A percentile compares a stretch with the other conserved stretches of the same genome.
Evolutionary conservation across 2,329 filamentous ascomycete species (phyloP).

Genomic region (Dendryphion nanum): DNA sequence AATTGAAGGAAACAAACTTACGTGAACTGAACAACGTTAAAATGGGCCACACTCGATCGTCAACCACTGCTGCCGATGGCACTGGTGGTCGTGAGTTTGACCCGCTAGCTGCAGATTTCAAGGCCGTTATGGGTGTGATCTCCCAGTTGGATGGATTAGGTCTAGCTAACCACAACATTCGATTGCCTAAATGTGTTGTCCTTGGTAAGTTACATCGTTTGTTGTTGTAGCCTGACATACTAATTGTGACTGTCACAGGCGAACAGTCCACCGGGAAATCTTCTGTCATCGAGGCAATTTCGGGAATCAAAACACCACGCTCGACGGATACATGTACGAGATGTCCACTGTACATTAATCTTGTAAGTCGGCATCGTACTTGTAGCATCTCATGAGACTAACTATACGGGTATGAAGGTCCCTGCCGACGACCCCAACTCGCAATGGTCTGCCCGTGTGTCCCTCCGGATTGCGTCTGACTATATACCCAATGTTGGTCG

Average conservation of each 20-base stretch:
- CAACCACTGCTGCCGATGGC: too few species aligned
- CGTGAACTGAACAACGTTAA: too few species aligned
- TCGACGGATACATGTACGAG: slow-evolving; percentile 73
- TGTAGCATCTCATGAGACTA: too few species aligned
- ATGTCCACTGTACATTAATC: slow-evolving; percentile 80
- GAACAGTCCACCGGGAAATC: slow-evolving; percentile 86
- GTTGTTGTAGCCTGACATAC: too few species aligned
- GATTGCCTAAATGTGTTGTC: slow-evolving; percentile 75
- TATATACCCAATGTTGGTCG: slow-evolving; percentile 7
- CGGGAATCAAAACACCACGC: slow-evolving; percentile 69
- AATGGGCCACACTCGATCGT: too few species aligned
- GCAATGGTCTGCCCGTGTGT: neutral
- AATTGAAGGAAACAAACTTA: too few species aligned
- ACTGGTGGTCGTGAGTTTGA: too few species aligned
- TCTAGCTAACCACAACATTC: slow-evolving; percentile 65
- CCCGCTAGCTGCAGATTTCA: slow-evolving; percentile 63
- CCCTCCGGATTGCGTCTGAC: neutral
- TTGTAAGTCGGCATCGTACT: too few species aligned
- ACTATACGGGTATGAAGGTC: too few species aligned
- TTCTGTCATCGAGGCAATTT: slow-evolving; percentile 51
- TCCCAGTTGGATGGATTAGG: slow-evolving; percentile 66
- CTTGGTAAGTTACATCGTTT: slow-evolving; percentile 53
- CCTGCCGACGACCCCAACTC: too few species aligned
- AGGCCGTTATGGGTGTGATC: slow-evolving; percentile 62
- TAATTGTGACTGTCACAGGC: slow-evolving; percentile 8